phyloP scores from a whole-genome alignment of 495 filamentous ascomycete species.

The Cercophora sp. region DNA sequence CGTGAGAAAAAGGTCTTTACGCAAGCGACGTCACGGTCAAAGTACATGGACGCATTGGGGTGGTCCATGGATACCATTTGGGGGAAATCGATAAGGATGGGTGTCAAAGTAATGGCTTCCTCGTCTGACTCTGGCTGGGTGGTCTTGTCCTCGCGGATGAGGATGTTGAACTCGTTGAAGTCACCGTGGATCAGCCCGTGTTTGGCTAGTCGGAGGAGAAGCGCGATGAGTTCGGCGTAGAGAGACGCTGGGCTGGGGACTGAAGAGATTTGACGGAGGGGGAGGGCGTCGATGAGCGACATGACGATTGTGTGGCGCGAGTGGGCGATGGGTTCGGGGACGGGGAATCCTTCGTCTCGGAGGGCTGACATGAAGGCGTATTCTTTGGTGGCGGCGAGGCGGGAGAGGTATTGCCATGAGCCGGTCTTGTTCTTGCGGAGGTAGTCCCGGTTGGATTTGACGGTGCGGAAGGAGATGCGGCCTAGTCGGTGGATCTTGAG shows the following conservation, averaged over 20 bases:
- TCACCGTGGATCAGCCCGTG: slow-evolving; percentile 95
- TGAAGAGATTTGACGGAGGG: slow-evolving; percentile 75
- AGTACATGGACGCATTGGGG: slow-evolving; percentile 87
- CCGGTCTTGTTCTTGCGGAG: slow-evolving; percentile 72
- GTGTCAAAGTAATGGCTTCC: slow-evolving; percentile 41
- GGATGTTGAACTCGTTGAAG: slow-evolving; percentile 99
- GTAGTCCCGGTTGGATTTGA: slow-evolving; percentile 95
- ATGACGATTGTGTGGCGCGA: slow-evolving; percentile 94
- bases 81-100: slow-evolving; percentile 93
- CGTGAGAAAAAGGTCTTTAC: slow-evolving; percentile 89
- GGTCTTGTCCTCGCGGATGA: slow-evolving; percentile 69
- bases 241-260: slow-evolving; percentile 74
- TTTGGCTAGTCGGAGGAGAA: slow-evolving; percentile 79
- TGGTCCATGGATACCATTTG: slow-evolving; percentile 98
- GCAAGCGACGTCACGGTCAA: slow-evolving; percentile 90
- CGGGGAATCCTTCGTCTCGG: slow-evolving; percentile 74
- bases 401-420: slow-evolving; percentile 94
- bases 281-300: slow-evolving; percentile 83
- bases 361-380: slow-evolving; percentile 89
- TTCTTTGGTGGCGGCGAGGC: slow-evolving; percentile 88
- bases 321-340: slow-evolving; percentile 81
- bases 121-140: slow-evolving; percentile 23
- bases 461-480: slow-evolving; percentile 92
- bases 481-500: slow-evolving; percentile 91
- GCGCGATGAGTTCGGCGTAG: slow-evolving; percentile 83